Conservation (phyloP, 1,284 basidiomycete species). For the Sporisorium scitamineum region DNA sequence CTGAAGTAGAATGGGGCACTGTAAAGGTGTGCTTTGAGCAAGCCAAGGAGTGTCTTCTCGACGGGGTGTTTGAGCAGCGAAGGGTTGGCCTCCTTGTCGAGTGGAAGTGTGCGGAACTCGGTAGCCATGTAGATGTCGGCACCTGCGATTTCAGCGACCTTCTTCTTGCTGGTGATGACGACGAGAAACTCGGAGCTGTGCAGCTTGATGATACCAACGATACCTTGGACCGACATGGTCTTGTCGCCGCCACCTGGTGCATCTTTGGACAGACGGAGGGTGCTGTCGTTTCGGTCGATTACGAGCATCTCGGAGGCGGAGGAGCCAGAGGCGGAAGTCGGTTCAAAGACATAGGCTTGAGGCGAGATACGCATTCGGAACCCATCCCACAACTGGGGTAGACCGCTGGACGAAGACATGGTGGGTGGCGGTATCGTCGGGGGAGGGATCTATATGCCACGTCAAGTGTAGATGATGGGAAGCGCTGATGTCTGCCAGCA, state of each 20-base stretch:
- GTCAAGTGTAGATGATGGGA: neutral
- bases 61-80: constrained; percentile 79
- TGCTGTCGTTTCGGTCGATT: constrained; percentile 42
- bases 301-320: constrained; percentile 29
- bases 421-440: neutral
- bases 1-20: constrained; percentile 88
- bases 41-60: constrained; percentile 86
- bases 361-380: constrained; percentile 37
- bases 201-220: constrained; percentile 64
- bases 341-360: constrained; percentile 45
- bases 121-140: constrained; percentile 89
- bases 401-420: constrained; percentile 35
- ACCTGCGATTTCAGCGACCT: constrained; percentile 82
- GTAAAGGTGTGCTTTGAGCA: constrained; percentile 86
- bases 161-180: constrained; percentile 85
- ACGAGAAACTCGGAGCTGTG: constrained; percentile 81
- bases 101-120: constrained; percentile 90
- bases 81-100: constrained; percentile 77
- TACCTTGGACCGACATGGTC: constrained; percentile 54
- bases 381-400: constrained; percentile 44
- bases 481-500: neutral
- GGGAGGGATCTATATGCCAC: neutral
- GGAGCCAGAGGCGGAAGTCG: constrained; percentile 14
- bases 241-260: constrained; percentile 33
- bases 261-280: constrained; percentile 32